Evolutionary conservation across 2,329 filamentous ascomycete species (phyloP), one percentile per base, ranked within the genome.

Genomic region (Tolypocladium cylindrosporum): DNA sequence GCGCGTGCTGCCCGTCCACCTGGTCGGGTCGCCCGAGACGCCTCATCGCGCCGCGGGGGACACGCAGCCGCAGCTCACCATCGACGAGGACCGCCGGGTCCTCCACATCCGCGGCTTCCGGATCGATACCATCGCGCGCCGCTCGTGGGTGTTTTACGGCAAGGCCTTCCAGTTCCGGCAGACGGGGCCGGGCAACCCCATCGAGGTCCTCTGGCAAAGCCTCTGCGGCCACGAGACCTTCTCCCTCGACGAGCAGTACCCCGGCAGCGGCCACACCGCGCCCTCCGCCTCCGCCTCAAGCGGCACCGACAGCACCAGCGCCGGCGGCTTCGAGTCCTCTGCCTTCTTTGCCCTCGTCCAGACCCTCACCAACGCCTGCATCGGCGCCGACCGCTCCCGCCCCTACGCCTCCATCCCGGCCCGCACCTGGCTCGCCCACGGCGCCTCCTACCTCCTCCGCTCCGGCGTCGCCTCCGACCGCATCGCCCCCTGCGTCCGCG

Each of bases 321-420:
- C 53, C 9, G 31, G 40, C 63, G 67, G 16, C 21, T 54, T 54
- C 39, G 48, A 57, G 21, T 21, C 45, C 3, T 61, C 68, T 8
- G 66, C 68, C 11, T 69, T 73, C 55, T 68, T 68, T 34, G 71
- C 71, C 1, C 61, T 72, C 13, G 62, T 68, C 5, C 71, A 73
- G 34, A 72, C 69, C 3, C 66, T 73, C 6, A 68, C 69, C 24
- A 73, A 73, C 52, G 71, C 61, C 2, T 69, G 67, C 55, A 60
- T 68, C 21, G 65, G 68, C 43, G 63, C 62, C 34, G 67, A 69
- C 51, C 67, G 68, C 21, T 59, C 63, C 31, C 61, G 67, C 2
- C 58, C 61, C 2, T 68, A 71, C 53, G 59, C 60, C 11, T 61
- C 57, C 27, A 58, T 72, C 14, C 57, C 67, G 0, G 50, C 63